Percentiles rank a stretch among this genome's conserved stretches.
Conservation (phyloP, 2,329 filamentous ascomycete species). For the Ophiostoma novo-ulmi region DNA sequence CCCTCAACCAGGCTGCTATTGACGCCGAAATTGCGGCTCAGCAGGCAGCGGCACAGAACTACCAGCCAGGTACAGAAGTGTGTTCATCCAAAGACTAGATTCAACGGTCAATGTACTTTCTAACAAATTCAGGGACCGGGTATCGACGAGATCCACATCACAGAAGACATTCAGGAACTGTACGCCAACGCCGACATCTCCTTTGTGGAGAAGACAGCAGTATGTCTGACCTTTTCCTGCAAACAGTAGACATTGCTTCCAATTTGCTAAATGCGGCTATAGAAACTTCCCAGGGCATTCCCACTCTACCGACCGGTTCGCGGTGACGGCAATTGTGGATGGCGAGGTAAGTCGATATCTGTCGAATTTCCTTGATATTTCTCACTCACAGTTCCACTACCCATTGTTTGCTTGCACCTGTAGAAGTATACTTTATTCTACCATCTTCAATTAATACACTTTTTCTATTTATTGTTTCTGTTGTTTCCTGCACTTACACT, state of each 20-base stretch:
- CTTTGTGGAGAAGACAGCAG: constrained; percentile 81
- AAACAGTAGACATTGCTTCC: neutral
- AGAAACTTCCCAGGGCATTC: constrained; percentile 79
- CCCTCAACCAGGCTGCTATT: constrained; percentile 24
- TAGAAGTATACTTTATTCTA: no score
- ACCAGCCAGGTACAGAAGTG: constrained; percentile 44
- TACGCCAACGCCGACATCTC: constrained; percentile 83
- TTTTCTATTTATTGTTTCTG: neutral
- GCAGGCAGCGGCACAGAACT: constrained; percentile 56
- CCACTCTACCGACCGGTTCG: constrained; percentile 81
- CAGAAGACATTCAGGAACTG: constrained; percentile 71
- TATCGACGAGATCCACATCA: constrained; percentile 73
- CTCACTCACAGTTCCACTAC: neutral
- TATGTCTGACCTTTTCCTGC: constrained; percentile 44
- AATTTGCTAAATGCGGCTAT: neutral
- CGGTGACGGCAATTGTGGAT: constrained; percentile 94
- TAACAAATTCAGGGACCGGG: constrained; percentile 63
- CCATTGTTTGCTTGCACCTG: no score
- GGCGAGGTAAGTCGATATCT: constrained; percentile 69
- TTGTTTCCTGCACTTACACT: neutral
- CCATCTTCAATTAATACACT: neutral
- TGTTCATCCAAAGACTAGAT: constrained; percentile 35
- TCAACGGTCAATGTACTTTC: constrained; percentile 40
- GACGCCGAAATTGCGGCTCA: constrained; percentile 50
- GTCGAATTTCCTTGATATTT: neutral